Evolutionary conservation across 352 stramenopile species (phyloP).

Genomic region (Phytophthora tubulina): DNA sequence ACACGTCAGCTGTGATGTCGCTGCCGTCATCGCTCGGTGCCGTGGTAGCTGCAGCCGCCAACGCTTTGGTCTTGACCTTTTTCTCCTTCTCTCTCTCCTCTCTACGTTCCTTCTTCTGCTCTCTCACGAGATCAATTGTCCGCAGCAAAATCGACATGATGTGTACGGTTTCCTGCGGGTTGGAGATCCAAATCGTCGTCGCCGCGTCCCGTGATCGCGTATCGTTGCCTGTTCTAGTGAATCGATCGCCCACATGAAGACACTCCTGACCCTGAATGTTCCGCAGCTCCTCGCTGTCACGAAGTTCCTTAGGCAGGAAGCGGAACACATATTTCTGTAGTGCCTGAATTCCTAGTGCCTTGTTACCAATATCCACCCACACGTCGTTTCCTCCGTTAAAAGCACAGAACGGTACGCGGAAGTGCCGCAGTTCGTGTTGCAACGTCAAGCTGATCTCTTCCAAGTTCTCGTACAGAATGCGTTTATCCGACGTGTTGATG

Average conservation of each 20-base stretch:
- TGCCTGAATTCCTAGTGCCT: conserved; percentile 93
- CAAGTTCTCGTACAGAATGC: conserved; percentile 91
- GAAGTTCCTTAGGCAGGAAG: conserved; percentile 80
- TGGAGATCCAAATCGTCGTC: conserved; percentile 96
- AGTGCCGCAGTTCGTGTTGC: conserved; percentile 88
- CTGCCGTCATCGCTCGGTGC: conserved; percentile 34
- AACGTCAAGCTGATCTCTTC: conserved; percentile 95
- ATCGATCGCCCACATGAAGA: conserved; percentile 96
- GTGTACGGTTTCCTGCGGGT: conserved; percentile 95
- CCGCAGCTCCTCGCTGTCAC: conserved; percentile 62
- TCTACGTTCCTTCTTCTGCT: conserved; percentile 46
- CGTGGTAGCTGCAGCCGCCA: conserved; percentile 13
- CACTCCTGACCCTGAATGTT: conserved; percentile 88
- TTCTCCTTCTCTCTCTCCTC: conserved; percentile 38
- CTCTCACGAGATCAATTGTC: conserved; percentile 56
- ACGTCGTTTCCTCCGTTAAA: conserved; percentile 97
- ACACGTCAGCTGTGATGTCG: conserved; percentile 29
- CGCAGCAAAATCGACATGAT: conserved; percentile 94
- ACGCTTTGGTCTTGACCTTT: conserved; percentile 31
- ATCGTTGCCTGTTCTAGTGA: conserved; percentile 93
- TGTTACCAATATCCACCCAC: conserved; percentile 98
- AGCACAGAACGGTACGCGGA: conserved; percentile 92
- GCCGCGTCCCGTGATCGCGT: conserved; percentile 92
- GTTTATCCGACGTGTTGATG: conserved; percentile 87
- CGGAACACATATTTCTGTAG: conserved; percentile 89